Evolutionary conservation across 345 rosid genomes (phyloP), one percentile per base, ranked within the genome.

Genomic region (Psidium guajava): DNA sequence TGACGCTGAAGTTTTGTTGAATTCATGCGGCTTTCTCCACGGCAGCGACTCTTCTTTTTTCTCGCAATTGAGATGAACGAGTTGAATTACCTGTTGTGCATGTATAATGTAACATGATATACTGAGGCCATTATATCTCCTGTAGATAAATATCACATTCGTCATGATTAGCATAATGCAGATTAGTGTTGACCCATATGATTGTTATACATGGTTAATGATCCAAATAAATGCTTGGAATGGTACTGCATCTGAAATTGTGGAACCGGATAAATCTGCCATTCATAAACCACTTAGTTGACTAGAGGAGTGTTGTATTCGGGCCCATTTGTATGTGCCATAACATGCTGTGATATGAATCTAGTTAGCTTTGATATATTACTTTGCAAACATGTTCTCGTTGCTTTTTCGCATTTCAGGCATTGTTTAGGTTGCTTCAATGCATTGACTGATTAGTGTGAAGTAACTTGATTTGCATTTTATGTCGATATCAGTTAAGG

Each of bases 401-500:
- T 81, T 49, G 54, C 22, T 24, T 51, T 51, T 81, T 80, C 5
- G 10, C 83, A 44, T 47, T 81, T 51, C 54, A 47, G 32, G 83
- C 10, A 1, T 49, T 6, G 83, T 81, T 81, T 44, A 81, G 54
- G 47, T 69, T 69, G 77, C 47, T 32, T 69, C 25, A 3, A n/a
- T 82, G 25, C 24, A n/a, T 36, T 18, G 77, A 36, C 77, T 32
- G 52, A 84, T 11, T 49, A 85, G 81, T 49, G n/a, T 36, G 77
- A 64, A 64, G 75, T 64, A 64, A 69, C 77, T 44, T 69, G 13
- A 32, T 36, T 69, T 69, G 77, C 47, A 69, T 69, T 69, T 69
- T 69, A 25, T 47, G 36, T 86, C 90, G 87, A 87, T 88, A 73
- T 32, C 89, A 94, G 95, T 88, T 21, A 92, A 90, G 89, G 96